Conservation (phyloP, 2,329 filamentous ascomycete species). For the Beauveria pseudobassiana region DNA sequence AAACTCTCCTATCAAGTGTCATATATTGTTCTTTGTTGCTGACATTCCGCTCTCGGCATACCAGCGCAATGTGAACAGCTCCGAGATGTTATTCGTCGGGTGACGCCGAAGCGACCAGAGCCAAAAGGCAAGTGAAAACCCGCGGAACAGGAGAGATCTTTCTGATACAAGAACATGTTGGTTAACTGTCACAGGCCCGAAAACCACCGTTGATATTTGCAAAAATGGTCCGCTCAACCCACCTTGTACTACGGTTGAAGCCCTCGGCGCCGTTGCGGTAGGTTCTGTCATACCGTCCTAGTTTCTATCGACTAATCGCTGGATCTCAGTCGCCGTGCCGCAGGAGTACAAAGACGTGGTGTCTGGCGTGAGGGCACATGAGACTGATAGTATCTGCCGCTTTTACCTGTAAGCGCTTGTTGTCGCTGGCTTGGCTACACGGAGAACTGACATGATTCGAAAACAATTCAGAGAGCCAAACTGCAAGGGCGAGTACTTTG, state of each 20-base stretch:
- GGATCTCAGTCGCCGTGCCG: background rate
- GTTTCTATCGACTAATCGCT: background rate
- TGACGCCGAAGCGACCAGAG: too few species aligned
- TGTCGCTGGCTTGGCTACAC: too few species aligned
- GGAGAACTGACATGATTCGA: background rate
- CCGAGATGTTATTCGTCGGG: too few species aligned
- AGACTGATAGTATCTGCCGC: background rate
- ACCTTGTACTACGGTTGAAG: background rate
- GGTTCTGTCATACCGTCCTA: background rate
- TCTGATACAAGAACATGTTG: background rate
- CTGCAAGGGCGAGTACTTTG: background rate
- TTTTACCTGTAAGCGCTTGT: background rate
- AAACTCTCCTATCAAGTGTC: too few species aligned
- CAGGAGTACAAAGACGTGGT: background rate
- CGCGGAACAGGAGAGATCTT: too few species aligned
- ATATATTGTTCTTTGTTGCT: too few species aligned
- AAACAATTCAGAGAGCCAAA: background rate
- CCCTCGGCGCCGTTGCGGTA: background rate
- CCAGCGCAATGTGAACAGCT: too few species aligned
- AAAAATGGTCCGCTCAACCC: background rate
- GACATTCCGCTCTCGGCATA: too few species aligned
- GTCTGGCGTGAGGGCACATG: background rate
- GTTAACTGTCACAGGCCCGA: background rate
- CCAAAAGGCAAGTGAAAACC: too few species aligned
- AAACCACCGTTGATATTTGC: background rate